phyloP scores from a whole-genome alignment of 768 basidiomycete genomes.

The Inosperma sp. region DNA sequence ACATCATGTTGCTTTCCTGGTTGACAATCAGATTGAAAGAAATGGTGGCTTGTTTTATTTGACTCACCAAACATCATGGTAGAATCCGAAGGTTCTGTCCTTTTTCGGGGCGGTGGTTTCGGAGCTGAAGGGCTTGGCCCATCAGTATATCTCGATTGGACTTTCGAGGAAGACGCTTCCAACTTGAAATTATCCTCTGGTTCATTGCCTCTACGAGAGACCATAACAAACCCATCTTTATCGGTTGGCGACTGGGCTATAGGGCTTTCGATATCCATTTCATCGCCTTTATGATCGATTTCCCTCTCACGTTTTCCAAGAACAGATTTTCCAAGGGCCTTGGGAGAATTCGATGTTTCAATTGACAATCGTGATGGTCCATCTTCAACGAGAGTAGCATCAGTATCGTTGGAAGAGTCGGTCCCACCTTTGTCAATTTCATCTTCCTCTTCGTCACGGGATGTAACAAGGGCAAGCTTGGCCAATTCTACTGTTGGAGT shows the following conservation, averaged over 20 bases:
- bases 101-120: slow-evolving; percentile 55
- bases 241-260: slow-evolving; percentile 34
- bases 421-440: slow-evolving; percentile 68
- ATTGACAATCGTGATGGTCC: slow-evolving; percentile 36
- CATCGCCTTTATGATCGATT: slow-evolving; percentile 35
- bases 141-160: slow-evolving; percentile 5
- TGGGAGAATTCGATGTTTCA: slow-evolving; percentile 23
- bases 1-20: slow-evolving; percentile 95
- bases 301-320: slow-evolving; percentile 68
- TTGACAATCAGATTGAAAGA: slow-evolving; percentile 10
- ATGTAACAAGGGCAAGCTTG: slow-evolving; percentile 86
- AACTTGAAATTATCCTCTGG: slow-evolving; percentile 21
- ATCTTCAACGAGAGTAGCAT: slow-evolving; percentile 85
- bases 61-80: slow-evolving; percentile 86
- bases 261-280: slow-evolving; percentile 56
- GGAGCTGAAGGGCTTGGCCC: neutral
- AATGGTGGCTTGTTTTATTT: neutral
- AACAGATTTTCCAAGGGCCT: slow-evolving; percentile 44
- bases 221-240: slow-evolving; percentile 33
- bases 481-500: slow-evolving; percentile 85
- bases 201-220: slow-evolving; percentile 29
- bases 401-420: slow-evolving; percentile 81
- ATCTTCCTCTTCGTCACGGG: slow-evolving; percentile 85
- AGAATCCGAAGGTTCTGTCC: slow-evolving; percentile 56
- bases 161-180: slow-evolving; percentile 33